Base-by-base conservation (phyloP, 768 basidiomycete species). In the Tricholoma saponaceum region DNA sequence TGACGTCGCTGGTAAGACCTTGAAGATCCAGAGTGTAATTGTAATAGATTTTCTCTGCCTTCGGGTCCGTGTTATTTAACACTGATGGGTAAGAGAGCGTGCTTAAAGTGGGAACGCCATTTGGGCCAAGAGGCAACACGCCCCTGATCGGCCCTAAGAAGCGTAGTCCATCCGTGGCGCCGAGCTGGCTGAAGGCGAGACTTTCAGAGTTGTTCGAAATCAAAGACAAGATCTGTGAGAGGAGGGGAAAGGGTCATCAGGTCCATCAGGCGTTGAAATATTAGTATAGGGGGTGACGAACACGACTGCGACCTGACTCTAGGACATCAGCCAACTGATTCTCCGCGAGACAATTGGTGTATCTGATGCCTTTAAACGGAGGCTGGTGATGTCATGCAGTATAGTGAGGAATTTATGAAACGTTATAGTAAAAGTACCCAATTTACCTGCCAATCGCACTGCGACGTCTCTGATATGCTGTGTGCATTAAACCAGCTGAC, bases 1-100 rank as follows among this genome's bases (percentile, higher is more conserved):
- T 55, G 37, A 68, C 32, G 13, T 62, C 58, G 51, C 62, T 65
- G 4, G 23, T 20, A 37, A 68, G 52, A 22, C 67, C 67, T 60
- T 68, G 67, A 37, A 65, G 61, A 13, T 61, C 25, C 49, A 68
- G 62, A 13, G 64, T 64, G 58, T 68, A 68, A 53, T 64, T 60
- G 41, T 66, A 68, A 2, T 57, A 54, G 25, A 18, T 16, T 16
- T 53, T 52, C 13, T 55, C 58, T 51, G 56, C 32, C 2, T 13
- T 33, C 9, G 26, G 10, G 28, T 33, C n/a, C n/a, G n/a, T 30
- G 4, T 12, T 4, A 10, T 18, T 5, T 1, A 18, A 51, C 1
- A 30, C 4, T 12, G 8, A n/a, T 18, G 33, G n/a, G 16, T 3
- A 5, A 54, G 59, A 56, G 53, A 65, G 26, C 14, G 18, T 43